Evolutionary conservation across 2,329 filamentous ascomycete genomes (phyloP).

Genomic region (Arthroderma sp.): DNA sequence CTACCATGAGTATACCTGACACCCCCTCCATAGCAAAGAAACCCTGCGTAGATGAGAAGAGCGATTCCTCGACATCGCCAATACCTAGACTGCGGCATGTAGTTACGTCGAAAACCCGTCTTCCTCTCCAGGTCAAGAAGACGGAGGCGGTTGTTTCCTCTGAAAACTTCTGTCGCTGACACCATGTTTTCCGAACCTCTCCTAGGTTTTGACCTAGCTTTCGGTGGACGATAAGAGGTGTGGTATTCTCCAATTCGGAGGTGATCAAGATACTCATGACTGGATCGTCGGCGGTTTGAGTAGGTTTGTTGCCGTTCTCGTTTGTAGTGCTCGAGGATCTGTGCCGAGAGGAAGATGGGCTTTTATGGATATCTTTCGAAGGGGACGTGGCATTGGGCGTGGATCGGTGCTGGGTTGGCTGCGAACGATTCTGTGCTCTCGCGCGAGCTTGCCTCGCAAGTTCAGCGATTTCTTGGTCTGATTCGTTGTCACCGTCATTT

Average conservation of each 20-base stretch:
- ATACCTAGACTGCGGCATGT: constrained; percentile 59
- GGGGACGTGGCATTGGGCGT: too few species aligned
- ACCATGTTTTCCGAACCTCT: constrained; percentile 57
- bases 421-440: constrained; percentile 14
- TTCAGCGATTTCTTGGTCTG: constrained; percentile 32
- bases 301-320: not conserved
- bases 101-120: constrained; percentile 60
- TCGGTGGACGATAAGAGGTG: constrained; percentile 49
- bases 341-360: constrained; percentile 10
- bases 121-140: constrained; percentile 67
- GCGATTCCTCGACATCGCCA: constrained; percentile 26
- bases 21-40: constrained; percentile 40
- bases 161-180: constrained; percentile 44
- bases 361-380: constrained; percentile 6
- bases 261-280: constrained; percentile 53
- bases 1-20: constrained; percentile 57
- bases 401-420: too few species aligned
- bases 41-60: constrained; percentile 26
- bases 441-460: constrained; percentile 31
- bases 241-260: constrained; percentile 50
- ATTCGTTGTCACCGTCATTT: constrained; percentile 10
- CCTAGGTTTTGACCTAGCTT: constrained; percentile 55
- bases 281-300: constrained; percentile 28
- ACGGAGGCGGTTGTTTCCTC: constrained; percentile 40
- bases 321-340: not conserved